A percentile compares a stretch with the other conserved stretches of the same genome.
Evolutionary conservation across 2,329 filamentous ascomycete genomes (phyloP).

Genomic region (Ophiostoma angusticollis): DNA sequence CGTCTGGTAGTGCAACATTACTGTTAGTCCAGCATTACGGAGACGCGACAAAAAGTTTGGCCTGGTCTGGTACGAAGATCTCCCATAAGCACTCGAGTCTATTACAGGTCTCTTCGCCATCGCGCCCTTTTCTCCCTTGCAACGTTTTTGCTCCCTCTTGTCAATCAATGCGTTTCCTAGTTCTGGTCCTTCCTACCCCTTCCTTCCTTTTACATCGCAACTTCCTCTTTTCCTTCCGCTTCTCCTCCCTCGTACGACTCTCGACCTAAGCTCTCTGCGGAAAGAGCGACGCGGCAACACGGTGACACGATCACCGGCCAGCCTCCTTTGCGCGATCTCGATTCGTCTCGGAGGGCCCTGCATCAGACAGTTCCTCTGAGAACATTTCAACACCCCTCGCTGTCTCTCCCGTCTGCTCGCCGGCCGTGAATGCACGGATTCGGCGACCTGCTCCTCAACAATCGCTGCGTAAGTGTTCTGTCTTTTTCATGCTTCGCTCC

Average conservation of each 20-base stretch:
- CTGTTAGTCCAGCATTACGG: too few species aligned
- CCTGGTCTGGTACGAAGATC: too few species aligned
- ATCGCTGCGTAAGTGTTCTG: too few species aligned
- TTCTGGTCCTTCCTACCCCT: constrained; percentile 2
- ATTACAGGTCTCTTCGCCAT: constrained; percentile 8
- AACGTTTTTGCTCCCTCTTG: not conserved
- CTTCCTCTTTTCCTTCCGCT: constrained; percentile 5
- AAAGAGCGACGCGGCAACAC: not conserved
- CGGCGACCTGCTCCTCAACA: too few species aligned
- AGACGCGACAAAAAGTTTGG: too few species aligned
- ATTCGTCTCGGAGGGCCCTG: not conserved
- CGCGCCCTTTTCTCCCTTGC: constrained; percentile 1
- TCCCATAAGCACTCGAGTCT: too few species aligned
- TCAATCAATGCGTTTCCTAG: too few species aligned
- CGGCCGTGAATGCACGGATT: too few species aligned
- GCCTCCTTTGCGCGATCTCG: not conserved
- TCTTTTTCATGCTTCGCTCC: too few species aligned
- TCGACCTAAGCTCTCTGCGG: not conserved
- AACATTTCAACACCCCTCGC: too few species aligned
- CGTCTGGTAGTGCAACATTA: not conserved
- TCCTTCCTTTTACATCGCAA: not conserved
- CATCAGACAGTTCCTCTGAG: too few species aligned
- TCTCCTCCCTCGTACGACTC: constrained; percentile 1
- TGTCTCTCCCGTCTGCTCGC: too few species aligned
- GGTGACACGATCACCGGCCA: not conserved